Evolutionary conservation across 2,329 filamentous ascomycete species (phyloP).

Genomic region (Setomelanomma holmii): DNA sequence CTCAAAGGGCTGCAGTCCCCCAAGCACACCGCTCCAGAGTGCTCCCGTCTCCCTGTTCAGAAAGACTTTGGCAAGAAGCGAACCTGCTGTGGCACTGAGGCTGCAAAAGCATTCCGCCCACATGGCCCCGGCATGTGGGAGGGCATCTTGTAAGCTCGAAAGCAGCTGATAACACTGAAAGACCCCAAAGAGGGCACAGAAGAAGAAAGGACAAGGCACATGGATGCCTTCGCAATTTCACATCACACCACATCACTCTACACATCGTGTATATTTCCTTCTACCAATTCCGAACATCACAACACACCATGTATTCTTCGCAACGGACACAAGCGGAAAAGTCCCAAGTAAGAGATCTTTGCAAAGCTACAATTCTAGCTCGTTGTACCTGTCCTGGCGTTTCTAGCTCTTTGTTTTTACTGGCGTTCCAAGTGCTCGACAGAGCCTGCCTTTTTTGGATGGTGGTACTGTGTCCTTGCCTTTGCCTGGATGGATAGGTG

Average conservation of each 20-base stretch:
- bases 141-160: slow-evolving; percentile 60
- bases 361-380: not conserved
- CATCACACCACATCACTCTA: slow-evolving; percentile 11
- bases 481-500: not conserved
- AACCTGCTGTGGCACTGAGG: slow-evolving; percentile 70
- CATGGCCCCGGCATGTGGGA: slow-evolving; percentile 72
- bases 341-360: not conserved
- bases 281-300: slow-evolving; percentile 10
- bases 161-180: slow-evolving; percentile 10
- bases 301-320: slow-evolving; percentile 12
- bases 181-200: slow-evolving; percentile 25
- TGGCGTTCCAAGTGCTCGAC: not conserved
- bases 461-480: not conserved
- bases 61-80: slow-evolving; percentile 65
- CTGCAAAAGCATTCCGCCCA: slow-evolving; percentile 58
- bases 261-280: slow-evolving; percentile 29
- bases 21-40: slow-evolving; percentile 49
- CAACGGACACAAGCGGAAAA: not conserved
- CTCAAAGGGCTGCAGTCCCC: slow-evolving; percentile 49
- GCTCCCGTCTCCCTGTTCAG: slow-evolving; percentile 52
- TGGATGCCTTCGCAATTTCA: slow-evolving; percentile 12
- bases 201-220: slow-evolving; percentile 21
- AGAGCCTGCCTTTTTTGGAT: not conserved
- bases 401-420: not conserved
- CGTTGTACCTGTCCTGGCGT: not conserved